Evolutionary conservation across 1,139 yeast genomes (phyloP).

Genomic region (Wickerhamiella pararugosa): DNA sequence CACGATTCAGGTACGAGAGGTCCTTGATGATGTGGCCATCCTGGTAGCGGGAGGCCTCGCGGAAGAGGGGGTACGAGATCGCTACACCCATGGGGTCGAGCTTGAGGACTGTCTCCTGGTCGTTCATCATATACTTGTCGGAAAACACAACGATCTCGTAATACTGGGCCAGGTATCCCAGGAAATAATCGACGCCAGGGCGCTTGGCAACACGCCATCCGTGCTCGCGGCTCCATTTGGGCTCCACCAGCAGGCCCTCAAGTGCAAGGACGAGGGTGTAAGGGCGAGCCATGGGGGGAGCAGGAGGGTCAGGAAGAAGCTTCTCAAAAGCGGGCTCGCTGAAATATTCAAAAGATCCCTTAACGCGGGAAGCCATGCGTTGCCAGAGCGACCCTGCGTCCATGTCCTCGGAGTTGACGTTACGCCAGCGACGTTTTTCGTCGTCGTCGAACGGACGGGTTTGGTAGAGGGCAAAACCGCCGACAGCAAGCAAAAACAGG

Average conservation of each 20-base stretch:
- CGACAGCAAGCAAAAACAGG: constrained; percentile 24
- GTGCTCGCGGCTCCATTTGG: constrained; percentile 79
- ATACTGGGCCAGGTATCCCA: constrained; percentile 87
- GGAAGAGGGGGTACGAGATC: constrained; percentile 70
- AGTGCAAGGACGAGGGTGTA: constrained; percentile 75
- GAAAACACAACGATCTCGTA: constrained; percentile 89
- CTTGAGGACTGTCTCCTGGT: constrained; percentile 72
- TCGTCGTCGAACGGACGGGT: constrained; percentile 84
- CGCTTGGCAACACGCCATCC: constrained; percentile 99
- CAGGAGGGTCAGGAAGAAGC: constrained; percentile 80
- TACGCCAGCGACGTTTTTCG: constrained; percentile 38
- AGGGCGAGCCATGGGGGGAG: constrained; percentile 87
- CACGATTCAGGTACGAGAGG: constrained; percentile 79
- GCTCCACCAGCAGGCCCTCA: constrained; percentile 81
- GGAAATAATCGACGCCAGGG: constrained; percentile 94
- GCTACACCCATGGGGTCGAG: constrained; percentile 88
- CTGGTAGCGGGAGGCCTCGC: constrained; percentile 82
- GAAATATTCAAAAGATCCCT: constrained; percentile 67
- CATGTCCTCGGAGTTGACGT: constrained; percentile 52
- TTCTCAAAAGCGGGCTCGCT: constrained; percentile 91
- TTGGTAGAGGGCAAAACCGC: constrained; percentile 59
- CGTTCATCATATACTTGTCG: constrained; percentile 69
- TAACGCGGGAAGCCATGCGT: constrained; percentile 56
- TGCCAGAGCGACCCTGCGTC: constrained; percentile 36
- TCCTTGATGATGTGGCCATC: constrained; percentile 71